A percentile compares a stretch with the other conserved stretches of the same genome.
These are phyloP conservation scores for Kandelia obovata DNA, from an alignment of 345 rosid species.

Conservation along the genomic window DNA sequence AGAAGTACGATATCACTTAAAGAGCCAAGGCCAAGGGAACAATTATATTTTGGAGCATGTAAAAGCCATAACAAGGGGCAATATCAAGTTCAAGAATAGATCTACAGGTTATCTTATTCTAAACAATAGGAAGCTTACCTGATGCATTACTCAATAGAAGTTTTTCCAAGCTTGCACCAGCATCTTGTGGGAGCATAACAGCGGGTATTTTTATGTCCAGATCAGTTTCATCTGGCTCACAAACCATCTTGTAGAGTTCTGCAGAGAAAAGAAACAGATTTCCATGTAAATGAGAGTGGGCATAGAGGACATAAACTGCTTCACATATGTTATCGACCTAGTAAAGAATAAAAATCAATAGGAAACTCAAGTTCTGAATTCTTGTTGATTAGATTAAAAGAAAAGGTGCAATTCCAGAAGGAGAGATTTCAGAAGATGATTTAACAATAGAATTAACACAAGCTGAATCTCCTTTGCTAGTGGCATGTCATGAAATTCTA, in stretches of 20 bases:
- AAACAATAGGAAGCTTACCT: conserved; percentile 38
- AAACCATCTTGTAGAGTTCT: conserved; percentile 99
- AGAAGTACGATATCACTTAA: neutral
- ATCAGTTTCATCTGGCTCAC: conserved; percentile 95
- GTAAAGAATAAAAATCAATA: neutral
- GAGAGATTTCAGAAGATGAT: too few relatives aligned
- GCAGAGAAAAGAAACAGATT: conserved; percentile 11
- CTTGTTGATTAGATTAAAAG: too few relatives aligned
- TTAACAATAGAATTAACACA: too few relatives aligned
- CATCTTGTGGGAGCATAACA: conserved; percentile 95
- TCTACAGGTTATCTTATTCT: neutral
- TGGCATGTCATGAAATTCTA: too few relatives aligned
- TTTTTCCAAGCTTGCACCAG: conserved; percentile 72
- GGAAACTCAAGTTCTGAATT: conserved; percentile 3
- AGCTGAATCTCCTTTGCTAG: too few relatives aligned
- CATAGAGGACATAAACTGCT: neutral
- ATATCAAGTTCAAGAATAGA: neutral
- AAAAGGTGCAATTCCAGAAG: too few relatives aligned
- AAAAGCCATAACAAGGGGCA: neutral
- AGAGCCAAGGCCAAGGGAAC: neutral
- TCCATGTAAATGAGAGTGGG: too few relatives aligned
- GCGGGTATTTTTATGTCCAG: conserved; percentile 84
- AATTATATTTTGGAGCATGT: neutral
- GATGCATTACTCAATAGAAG: conserved; percentile 58
- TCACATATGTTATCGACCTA: neutral